A percentile compares a stretch with the other conserved stretches of the same genome.
These are phyloP conservation scores for Jacaranda copaia DNA, from an alignment of 257 asterid species.

Conservation along the genomic window DNA sequence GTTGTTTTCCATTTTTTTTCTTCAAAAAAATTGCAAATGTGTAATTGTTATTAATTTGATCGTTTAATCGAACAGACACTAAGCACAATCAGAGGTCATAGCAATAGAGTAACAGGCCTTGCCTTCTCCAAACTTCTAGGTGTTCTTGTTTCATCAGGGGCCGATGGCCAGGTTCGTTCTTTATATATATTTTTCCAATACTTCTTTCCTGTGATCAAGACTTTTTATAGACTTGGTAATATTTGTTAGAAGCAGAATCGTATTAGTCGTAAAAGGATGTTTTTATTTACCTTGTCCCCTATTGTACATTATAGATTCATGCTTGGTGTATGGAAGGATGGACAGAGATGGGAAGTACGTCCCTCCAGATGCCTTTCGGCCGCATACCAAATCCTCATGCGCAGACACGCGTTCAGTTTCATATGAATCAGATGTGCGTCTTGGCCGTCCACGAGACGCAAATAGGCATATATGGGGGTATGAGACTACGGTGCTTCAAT, in stretches of 20 bases:
- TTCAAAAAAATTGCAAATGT: not conserved
- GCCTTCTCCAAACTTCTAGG: constrained; percentile 65
- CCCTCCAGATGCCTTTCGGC: constrained; percentile 53
- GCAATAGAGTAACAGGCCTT: constrained; percentile 75
- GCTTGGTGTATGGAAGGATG: constrained; percentile 68
- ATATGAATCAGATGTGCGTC: constrained; percentile 66
- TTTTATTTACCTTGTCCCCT: constrained; percentile 19
- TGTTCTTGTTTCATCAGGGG: constrained; percentile 70
- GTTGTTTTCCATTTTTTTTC: too few relatives aligned
- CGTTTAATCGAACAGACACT: constrained; percentile 48
- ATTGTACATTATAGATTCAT: constrained; percentile 52
- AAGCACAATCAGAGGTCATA: constrained; percentile 65
- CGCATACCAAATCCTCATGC: constrained; percentile 48
- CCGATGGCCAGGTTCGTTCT: constrained; percentile 71
- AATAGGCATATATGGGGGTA: constrained; percentile 60
- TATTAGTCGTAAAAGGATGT: not conserved
- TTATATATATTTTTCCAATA: not conserved
- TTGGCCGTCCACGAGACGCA: constrained; percentile 70
- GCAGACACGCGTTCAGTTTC: constrained; percentile 69
- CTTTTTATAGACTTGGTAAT: not conserved
- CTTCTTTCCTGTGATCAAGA: not conserved
- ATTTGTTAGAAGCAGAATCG: too few relatives aligned
- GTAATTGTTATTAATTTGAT: not conserved
- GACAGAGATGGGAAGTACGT: constrained; percentile 58
- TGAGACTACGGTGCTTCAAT: constrained; percentile 59